These are phyloP conservation scores for Leishmania turanica DNA, from an alignment of 208 protist genomes.

Conservation along the genomic window DNA sequence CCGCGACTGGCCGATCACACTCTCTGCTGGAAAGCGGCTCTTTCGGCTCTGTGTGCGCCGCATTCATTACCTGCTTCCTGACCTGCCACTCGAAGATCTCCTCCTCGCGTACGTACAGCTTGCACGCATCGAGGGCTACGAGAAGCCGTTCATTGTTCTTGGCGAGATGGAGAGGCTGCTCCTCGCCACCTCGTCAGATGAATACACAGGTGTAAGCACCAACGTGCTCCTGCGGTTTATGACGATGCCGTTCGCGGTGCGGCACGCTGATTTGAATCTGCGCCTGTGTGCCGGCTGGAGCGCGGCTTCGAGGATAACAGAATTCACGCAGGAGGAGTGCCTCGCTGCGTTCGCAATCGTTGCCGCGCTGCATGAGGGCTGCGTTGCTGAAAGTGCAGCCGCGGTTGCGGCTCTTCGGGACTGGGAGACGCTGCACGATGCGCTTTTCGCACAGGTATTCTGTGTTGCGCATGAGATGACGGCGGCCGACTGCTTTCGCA, in stretches of 20 bases:
- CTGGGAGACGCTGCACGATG: slow-evolving; percentile 49
- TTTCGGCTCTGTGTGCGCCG: slow-evolving; percentile 51
- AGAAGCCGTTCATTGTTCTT: slow-evolving; percentile 59
- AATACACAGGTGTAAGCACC: slow-evolving; percentile 24
- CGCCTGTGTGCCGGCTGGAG: slow-evolving; percentile 19
- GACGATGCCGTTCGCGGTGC: slow-evolving; percentile 18
- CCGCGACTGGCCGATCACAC: slow-evolving; percentile 2
- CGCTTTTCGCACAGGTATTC: slow-evolving; percentile 64
- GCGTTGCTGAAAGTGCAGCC: slow-evolving; percentile 11
- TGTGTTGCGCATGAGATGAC: slow-evolving; percentile 34
- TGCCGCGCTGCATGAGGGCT: slow-evolving; percentile 17
- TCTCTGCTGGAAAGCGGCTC: slow-evolving; percentile 30
- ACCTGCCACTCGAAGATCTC: slow-evolving; percentile 37
- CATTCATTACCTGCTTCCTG: slow-evolving; percentile 51
- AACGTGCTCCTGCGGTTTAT: slow-evolving; percentile 34
- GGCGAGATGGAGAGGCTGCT: slow-evolving; percentile 45
- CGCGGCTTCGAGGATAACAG: slow-evolving; percentile 18
- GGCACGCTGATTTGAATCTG: slow-evolving; percentile 9
- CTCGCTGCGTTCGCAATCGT: slow-evolving; percentile 24
- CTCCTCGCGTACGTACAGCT: slow-evolving; percentile 43
- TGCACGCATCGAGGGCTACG: slow-evolving; percentile 28
- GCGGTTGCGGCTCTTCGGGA: slow-evolving; percentile 13
- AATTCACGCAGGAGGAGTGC: slow-evolving; percentile 30
- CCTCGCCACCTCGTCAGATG: slow-evolving; percentile 2
- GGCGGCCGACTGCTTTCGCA: slow-evolving; percentile 38